Conservation (phyloP, 2,329 filamentous ascomycete genomes). For the Plectosphaerella sp. region DNA sequence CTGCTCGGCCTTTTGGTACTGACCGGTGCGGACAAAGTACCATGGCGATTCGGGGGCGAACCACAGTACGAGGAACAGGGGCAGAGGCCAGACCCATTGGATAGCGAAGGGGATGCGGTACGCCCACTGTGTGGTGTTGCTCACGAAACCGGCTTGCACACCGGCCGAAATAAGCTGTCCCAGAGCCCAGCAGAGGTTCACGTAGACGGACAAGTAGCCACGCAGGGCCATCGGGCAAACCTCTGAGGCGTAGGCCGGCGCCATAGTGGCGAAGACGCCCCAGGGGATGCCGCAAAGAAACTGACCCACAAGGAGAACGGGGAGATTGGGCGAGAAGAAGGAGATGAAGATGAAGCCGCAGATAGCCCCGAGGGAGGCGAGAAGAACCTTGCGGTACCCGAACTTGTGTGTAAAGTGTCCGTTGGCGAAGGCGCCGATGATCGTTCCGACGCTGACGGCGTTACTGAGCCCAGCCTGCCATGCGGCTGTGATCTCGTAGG, state of each 20-base stretch:
- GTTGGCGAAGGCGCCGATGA: slow-evolving; percentile 42
- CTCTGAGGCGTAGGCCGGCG: slow-evolving; percentile 43
- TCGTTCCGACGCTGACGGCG: slow-evolving; percentile 37
- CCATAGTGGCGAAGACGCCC: slow-evolving; percentile 38
- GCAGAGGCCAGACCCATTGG: slow-evolving; percentile 17
- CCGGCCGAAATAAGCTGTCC: slow-evolving; percentile 39
- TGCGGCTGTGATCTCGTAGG: slow-evolving; percentile 34
- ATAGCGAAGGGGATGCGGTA: slow-evolving; percentile 20
- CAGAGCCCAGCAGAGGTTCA: slow-evolving; percentile 42
- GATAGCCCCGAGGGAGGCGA: slow-evolving; percentile 32
- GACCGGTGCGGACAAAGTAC: slow-evolving; percentile 3
- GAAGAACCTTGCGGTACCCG: slow-evolving; percentile 38
- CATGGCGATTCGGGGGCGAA: slow-evolving; percentile 7
- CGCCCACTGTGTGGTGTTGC: slow-evolving; percentile 14
- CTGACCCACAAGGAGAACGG: slow-evolving; percentile 34
- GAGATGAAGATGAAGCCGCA: slow-evolving; percentile 38
- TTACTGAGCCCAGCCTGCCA: slow-evolving; percentile 48
- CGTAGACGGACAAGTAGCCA: slow-evolving; percentile 38
- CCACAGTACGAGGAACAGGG: slow-evolving; percentile 4
- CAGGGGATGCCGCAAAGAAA: slow-evolving; percentile 42
- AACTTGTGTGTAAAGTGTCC: slow-evolving; percentile 38
- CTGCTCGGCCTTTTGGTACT: slow-evolving; percentile 1
- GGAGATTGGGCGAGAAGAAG: slow-evolving; percentile 36
- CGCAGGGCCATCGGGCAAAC: slow-evolving; percentile 31
- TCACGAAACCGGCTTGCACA: slow-evolving; percentile 21